Conservation (phyloP, 805 yeast genomes). For the Barnettozyma sucrosica region DNA sequence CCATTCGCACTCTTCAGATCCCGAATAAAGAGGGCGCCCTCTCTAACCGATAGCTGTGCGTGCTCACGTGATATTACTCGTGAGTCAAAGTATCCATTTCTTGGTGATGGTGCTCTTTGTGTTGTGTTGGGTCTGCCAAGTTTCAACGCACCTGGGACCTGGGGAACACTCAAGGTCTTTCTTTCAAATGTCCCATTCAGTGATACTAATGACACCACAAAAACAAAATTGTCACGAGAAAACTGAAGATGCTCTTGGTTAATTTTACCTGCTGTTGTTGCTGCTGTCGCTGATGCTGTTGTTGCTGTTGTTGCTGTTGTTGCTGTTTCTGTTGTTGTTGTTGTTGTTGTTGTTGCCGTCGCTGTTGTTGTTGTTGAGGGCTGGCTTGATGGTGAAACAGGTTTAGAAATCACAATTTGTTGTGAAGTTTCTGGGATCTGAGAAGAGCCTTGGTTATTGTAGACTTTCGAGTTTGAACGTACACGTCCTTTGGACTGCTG, state of each 20-base stretch:
- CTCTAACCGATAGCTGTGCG: slow-evolving; percentile 81
- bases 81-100: slow-evolving; percentile 92
- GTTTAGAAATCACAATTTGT: neutral
- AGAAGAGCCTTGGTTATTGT: slow-evolving; percentile 6
- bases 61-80: slow-evolving; percentile 90
- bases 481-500: slow-evolving; percentile 3
- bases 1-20: slow-evolving; percentile 94
- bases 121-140: slow-evolving; percentile 83
- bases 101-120: slow-evolving; percentile 46
- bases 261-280: neutral
- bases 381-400: neutral
- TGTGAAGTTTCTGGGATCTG: neutral
- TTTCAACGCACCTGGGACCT: slow-evolving; percentile 74
- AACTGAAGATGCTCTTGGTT: no score
- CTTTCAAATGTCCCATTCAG: slow-evolving; percentile 77
- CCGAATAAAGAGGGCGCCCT: slow-evolving; percentile 66
- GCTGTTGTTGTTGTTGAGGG: neutral
- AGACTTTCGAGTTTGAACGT: slow-evolving; percentile 13
- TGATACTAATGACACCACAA: slow-evolving; percentile 67
- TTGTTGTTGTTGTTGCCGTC: neutral
- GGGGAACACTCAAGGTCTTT: slow-evolving; percentile 75
- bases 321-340: neutral
- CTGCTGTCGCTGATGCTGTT: neutral
- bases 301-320: neutral
- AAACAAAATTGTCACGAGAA: slow-evolving; percentile 30